Evolutionary conservation across 2,329 filamentous ascomycete species (phyloP), one percentile per base, ranked within the genome.

Genomic region (Penicillium sclerotiorum): DNA sequence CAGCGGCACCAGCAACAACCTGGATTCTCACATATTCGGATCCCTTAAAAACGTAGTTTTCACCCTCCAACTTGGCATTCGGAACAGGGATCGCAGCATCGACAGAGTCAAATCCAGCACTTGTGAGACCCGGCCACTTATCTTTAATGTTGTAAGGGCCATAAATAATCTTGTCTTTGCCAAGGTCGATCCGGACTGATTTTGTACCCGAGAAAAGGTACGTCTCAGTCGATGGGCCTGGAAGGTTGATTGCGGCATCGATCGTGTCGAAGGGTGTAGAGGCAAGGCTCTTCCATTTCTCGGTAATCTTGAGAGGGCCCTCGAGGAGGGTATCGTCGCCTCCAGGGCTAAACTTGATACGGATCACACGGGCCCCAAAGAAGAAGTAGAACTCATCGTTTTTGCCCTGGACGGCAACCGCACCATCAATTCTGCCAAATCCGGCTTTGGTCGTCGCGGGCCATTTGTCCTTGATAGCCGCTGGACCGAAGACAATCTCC

Each of bases 131-230:
- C 18, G 39, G 39, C 39, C 39, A 42, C 39, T 42, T 25, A 15
- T 28, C 39, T 8, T 22, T 28, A 18, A 42, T 42, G 5, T 30
- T 42, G 3, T 22, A 22, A 2, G 39, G 39, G 6, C 23, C 39
- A 42, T 42, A 42, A 11, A 42, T 25, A n/a, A 42, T 42, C 18
- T 30, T 42, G 39, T 42, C 23, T 20, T 22, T 42, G 18, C 30
- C 30, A 11, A 42, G 23, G 13, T 42, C 30, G 8, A 42, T 42
- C 8, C 30, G 28, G 39, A 42, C 39, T 3, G 28, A 42, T 22
- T 32, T 42, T 22, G 39, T 42, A 15, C 39, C 39, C 30, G 23
- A 25, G 39, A 42, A 42, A 20, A 42, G 28, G 39, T 42, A 42
- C 18, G 39, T 25, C 28, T 42, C 39, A 18, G 23, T 15, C 3